Evolutionary conservation across 2,329 filamentous ascomycete species (phyloP).

Genomic region (Ophiognomonia clavigignenti-juglandacearum): DNA sequence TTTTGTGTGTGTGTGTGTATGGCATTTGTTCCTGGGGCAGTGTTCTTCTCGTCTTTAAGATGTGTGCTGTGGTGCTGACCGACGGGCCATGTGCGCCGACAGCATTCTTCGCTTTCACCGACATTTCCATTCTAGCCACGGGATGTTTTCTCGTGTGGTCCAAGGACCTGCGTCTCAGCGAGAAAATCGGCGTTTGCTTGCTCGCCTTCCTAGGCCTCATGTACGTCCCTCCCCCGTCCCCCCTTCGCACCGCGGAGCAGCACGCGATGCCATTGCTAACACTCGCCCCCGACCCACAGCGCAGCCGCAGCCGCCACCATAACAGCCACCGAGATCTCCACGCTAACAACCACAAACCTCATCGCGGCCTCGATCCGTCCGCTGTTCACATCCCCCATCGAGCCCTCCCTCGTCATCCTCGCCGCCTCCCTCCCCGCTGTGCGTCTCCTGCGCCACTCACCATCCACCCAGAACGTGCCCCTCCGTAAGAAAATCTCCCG

Average conservation of each 20-base stretch:
- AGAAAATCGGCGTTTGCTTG: conserved; percentile 4
- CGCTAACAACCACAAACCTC: neutral
- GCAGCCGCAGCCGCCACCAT: conserved; percentile 2
- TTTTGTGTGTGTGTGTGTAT: neutral
- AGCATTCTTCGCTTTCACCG: conserved; percentile 6
- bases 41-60: no score
- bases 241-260: neutral
- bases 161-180: neutral
- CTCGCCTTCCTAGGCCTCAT: conserved; percentile 2
- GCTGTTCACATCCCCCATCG: conserved; percentile 3
- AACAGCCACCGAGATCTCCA: neutral
- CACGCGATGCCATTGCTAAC: no score
- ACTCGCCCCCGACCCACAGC: neutral
- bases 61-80: no score
- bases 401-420: conserved; percentile 7
- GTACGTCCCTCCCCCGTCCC: neutral
- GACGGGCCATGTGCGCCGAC: no score
- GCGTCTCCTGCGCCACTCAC: conserved; percentile 1
- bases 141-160: conserved; percentile 6
- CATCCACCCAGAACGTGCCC: neutral
- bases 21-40: no score
- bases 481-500: conserved; percentile 3
- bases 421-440: conserved; percentile 3
- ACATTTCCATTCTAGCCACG: conserved; percentile 2
- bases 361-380: neutral